A percentile compares a stretch with the other conserved stretches of the same genome.
Conservation (phyloP, 2,329 filamentous ascomycete species). For the Raffaelea albimanens region DNA sequence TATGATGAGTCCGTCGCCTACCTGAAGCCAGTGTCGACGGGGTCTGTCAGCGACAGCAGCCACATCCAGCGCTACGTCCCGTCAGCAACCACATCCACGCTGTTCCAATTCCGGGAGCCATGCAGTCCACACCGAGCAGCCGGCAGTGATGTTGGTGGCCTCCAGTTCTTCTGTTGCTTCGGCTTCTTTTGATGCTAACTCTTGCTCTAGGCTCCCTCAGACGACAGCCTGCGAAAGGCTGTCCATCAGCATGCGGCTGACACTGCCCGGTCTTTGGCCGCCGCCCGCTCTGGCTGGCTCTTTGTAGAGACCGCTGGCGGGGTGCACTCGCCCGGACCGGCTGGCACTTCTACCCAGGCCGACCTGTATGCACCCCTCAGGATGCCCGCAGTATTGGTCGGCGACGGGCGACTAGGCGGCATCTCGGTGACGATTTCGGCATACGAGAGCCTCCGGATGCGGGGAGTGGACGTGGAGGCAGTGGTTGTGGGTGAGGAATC, state of each 20-base stretch:
- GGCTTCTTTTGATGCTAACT: no score
- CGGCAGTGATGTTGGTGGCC: no score
- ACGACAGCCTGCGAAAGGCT: background rate
- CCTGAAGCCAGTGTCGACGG: conserved; percentile 76
- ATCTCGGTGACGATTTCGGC: conserved; percentile 74
- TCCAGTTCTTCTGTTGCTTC: no score
- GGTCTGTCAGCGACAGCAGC: conserved; percentile 19
- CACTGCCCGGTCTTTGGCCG: background rate
- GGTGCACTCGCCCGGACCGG: conserved; percentile 69
- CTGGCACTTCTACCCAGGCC: conserved; percentile 65
- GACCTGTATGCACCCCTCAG: conserved; percentile 68
- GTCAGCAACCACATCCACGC: background rate
- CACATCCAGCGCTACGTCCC: conserved; percentile 1
- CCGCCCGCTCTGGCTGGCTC: conserved; percentile 26
- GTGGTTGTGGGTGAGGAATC: conserved; percentile 52
- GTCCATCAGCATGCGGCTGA: background rate
- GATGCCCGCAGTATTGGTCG: conserved; percentile 64
- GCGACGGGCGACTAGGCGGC: conserved; percentile 66
- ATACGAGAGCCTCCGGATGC: conserved; percentile 66
- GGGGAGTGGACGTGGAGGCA: conserved; percentile 67
- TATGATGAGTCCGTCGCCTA: conserved; percentile 47
- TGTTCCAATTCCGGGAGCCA: conserved; percentile 65
- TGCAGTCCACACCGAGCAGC: conserved; percentile 74
- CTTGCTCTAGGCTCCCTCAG: no score
- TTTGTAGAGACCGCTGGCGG: conserved; percentile 77